Evolutionary conservation across 202 grass and related monocot genomes (phyloP).

Genomic region (Saccharum hybrid): DNA sequence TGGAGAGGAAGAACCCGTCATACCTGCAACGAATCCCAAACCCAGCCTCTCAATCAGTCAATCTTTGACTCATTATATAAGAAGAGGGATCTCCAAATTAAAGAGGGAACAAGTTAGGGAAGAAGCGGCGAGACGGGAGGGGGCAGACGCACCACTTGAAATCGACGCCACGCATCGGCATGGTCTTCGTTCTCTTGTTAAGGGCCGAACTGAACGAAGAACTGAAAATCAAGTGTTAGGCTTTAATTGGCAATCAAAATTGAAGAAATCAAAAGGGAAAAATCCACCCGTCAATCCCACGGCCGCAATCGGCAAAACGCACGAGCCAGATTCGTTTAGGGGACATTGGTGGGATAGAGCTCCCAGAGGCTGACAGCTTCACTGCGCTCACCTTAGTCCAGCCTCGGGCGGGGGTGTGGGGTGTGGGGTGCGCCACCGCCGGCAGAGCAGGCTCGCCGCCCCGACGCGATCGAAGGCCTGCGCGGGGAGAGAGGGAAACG

Average conservation of each 20-base stretch:
- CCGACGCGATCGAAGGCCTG: neutral
- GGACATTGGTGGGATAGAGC: neutral
- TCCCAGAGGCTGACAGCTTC: neutral
- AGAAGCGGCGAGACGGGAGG: neutral
- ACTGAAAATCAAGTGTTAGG: neutral
- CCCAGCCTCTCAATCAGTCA: neutral
- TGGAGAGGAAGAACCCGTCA: slow-evolving; percentile 96
- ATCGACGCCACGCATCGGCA: slow-evolving; percentile 86
- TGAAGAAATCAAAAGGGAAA: neutral
- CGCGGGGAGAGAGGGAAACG: neutral
- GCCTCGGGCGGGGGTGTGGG: neutral
- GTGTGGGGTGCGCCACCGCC: neutral
- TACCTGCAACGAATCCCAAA: slow-evolving; percentile 66
- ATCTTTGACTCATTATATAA: neutral
- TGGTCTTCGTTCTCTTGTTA: slow-evolving; percentile 12
- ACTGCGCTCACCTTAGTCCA: neutral
- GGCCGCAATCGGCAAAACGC: neutral
- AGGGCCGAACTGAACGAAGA: neutral
- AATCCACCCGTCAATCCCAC: neutral
- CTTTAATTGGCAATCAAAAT: slow-evolving; percentile 7
- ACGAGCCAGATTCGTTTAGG: neutral
- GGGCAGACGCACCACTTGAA: slow-evolving; percentile 71
- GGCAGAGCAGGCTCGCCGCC: neutral
- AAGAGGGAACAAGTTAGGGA: neutral
- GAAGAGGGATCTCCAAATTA: neutral